Evolutionary conservation across 139 green algal genomes (phyloP).

Genomic region (Coelastrella sp.): DNA sequence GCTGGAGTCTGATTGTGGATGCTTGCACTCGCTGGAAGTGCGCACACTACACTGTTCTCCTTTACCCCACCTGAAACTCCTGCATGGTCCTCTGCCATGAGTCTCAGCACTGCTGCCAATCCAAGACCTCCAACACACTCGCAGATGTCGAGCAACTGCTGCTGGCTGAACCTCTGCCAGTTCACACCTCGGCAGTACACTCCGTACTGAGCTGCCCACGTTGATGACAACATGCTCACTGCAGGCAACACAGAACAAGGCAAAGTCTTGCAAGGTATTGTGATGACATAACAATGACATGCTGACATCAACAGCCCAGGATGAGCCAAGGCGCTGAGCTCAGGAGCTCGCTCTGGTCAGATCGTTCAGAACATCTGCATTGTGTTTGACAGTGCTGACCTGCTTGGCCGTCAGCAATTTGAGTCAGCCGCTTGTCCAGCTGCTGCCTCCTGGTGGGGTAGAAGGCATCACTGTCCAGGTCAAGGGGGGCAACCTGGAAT

Average conservation of each 20-base stretch:
- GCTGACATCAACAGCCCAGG: background rate
- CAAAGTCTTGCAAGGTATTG: background rate
- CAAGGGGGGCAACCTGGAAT: conserved; percentile 88
- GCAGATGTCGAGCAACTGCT: conserved; percentile 76
- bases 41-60: background rate
- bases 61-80: conserved; percentile 66
- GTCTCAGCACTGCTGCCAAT: conserved; percentile 78
- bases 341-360: background rate
- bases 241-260: background rate
- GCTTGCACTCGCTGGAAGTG: background rate
- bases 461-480: conserved; percentile 84
- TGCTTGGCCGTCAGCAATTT: conserved; percentile 55
- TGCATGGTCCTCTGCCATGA: conserved; percentile 82
- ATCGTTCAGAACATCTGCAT: background rate
- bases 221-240: conserved; percentile 17
- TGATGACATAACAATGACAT: background rate
- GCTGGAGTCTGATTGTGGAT: background rate
- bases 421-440: conserved; percentile 71
- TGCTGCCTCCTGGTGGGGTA: conserved; percentile 62
- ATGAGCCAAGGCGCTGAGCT: background rate
- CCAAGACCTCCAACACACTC: conserved; percentile 77
- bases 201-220: conserved; percentile 71
- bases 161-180: conserved; percentile 77
- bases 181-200: conserved; percentile 70
- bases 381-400: background rate